Evolutionary conservation across 495 filamentous ascomycete genomes (phyloP), one percentile per base, ranked within the genome.

Genomic region (Penicillium flavigenum): DNA sequence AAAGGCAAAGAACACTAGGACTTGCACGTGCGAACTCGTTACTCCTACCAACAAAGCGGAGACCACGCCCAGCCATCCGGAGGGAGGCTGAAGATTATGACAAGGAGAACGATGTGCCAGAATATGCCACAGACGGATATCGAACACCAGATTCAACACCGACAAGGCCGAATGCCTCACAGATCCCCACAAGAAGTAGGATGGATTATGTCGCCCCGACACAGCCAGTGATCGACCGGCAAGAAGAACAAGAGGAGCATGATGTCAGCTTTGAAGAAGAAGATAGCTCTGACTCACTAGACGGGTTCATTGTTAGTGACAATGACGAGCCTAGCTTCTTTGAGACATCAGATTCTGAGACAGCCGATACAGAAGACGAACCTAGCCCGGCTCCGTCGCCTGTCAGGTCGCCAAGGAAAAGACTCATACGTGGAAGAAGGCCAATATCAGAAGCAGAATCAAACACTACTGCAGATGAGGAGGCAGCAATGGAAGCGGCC

Each of bases 231-330:
- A 56, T 51, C 5, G 51, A 65, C 14, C 36, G 52, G 6, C 42
- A 31, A 2, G 47, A 63, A 32, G 36, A 44, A n/a, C 24, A 32
- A 10, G 63, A 65, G 4, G 65, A 67, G 29, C 51, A 45, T 27
- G 62, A 58, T 19, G 2, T 43, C 20, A 32, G 46, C 29, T 20
- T 20, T 12, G 26, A 32, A 32, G 46, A 48, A 48, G 69, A 71
- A 47, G 63, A 75, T 64, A 69, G 64, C 53, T 70, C 67, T 47
- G 60, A 72, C 52, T 77, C 73, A 42, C 59, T 77, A 29, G 74
- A 75, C 32, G 75, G 73, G 44, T 79, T 78, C 50, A 71, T 79
- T 63, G 77, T 78, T 49, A 77, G 76, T 47, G 77, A 79, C 57
- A 70, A 78, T 59, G 74, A 77, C 5, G 75, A 77, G 20, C 36